Base-by-base conservation (phyloP, 352 stramenopile genomes). In the Pythium dissotocum region DNA sequence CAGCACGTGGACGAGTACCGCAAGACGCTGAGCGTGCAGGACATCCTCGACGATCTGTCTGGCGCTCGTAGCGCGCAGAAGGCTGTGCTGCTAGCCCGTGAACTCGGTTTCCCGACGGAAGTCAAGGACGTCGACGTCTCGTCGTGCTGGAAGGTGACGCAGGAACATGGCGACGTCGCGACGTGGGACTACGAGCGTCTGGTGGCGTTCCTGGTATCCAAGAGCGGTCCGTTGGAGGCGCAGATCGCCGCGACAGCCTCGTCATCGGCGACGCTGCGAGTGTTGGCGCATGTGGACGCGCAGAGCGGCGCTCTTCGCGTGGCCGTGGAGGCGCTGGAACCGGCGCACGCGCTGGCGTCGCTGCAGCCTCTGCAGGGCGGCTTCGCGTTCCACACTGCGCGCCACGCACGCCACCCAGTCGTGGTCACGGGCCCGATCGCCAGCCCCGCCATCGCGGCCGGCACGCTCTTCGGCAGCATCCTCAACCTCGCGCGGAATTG, bases 31-130 rank as follows among this genome's bases (percentile, higher is more conserved):
- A 83, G 65, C 28, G 77, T 90, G 55, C 75, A 76, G 24, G 83
- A 94, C 35, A 83, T 98, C 18, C 84, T 97, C n/a, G 94, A 99
- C 55, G 93, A 99, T 84, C 75, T 98, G 53, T 94, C 78, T 65
- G 94, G 95, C 48, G 75, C 94, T 36, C 94, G 93, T 60, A 90
- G 83, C 35, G 90, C 92, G 51, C 91, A 96, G 69, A 97, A 94
- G 65, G 80, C 97, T 1, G 90, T 99, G 65, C 82, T 98, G 57
- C 79, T 99, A 48, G 95, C 91, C n/a, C 87, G 90, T 14, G 95
- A 98, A 65, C 80, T 99, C 35, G 94, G 94, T 6, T 88, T 98
- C 58, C 67, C 89, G 24, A 71, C 87, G 1, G 76, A 96, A 14
- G 79, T 96, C 46, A 63, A 83, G 52, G 83, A 97, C 58, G 82